phyloP scores from a whole-genome alignment of 257 asterid genomes.

The Ehretia macrophylla region DNA sequence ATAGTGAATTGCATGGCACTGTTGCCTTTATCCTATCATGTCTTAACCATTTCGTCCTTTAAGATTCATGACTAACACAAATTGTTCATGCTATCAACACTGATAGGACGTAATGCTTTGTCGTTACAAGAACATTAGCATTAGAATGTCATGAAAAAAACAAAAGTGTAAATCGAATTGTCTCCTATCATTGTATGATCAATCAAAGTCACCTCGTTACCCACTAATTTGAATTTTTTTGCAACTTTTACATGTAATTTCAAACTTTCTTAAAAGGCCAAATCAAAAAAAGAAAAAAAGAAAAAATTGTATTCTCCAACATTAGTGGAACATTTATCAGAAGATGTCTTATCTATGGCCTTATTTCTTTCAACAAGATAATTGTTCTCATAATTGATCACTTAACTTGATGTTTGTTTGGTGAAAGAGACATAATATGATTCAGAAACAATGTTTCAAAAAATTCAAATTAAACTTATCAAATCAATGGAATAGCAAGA shows the following conservation, averaged over 20 bases:
- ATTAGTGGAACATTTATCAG: constrained; percentile 12
- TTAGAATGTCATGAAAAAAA: not conserved
- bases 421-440: not conserved
- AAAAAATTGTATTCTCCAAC: not conserved
- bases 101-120: not conserved
- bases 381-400: constrained; percentile 18
- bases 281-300: no score
- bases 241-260: not conserved
- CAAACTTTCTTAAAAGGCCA: not conserved
- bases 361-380: constrained; percentile 10
- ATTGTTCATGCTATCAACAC: not conserved
- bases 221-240: not conserved
- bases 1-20: constrained; percentile 19
- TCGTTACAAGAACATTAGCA: not conserved
- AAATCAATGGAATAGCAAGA: not conserved
- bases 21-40: constrained; percentile 22
- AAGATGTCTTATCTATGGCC: constrained; percentile 22
- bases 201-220: not conserved
- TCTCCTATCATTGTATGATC: not conserved
- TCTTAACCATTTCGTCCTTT: no score
- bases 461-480: not conserved
- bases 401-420: constrained; percentile 24
- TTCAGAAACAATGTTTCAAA: not conserved
- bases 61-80: not conserved
- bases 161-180: no score